These are phyloP conservation scores for Cystofilobasidium ferigula DNA, from an alignment of 768 basidiomycete species.

Conservation along the genomic window DNA sequence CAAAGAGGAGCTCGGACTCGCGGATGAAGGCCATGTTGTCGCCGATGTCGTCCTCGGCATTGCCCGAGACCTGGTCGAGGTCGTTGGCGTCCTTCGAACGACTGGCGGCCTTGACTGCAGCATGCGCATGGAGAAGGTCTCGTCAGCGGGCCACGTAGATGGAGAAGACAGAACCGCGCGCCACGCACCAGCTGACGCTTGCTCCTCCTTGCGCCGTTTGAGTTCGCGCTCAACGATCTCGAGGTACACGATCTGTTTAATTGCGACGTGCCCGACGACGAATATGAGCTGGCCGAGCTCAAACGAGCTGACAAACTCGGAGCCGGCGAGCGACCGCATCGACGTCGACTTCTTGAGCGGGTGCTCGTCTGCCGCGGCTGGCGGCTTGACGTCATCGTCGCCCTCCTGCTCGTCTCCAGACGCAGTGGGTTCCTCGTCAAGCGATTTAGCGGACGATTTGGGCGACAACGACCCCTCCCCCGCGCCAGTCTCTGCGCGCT, in stretches of 20 bases:
- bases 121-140: neutral
- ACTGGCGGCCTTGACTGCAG: slow-evolving; percentile 47
- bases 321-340: slow-evolving; percentile 32
- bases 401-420: neutral
- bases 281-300: slow-evolving; percentile 87
- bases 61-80: slow-evolving; percentile 91
- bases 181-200: slow-evolving; percentile 53
- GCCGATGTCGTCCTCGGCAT: slow-evolving; percentile 96
- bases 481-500: neutral
- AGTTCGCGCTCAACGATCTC: slow-evolving; percentile 91
- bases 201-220: slow-evolving; percentile 88
- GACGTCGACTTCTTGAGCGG: slow-evolving; percentile 55
- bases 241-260: slow-evolving; percentile 93
- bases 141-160: neutral
- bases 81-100: slow-evolving; percentile 51
- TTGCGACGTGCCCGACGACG: slow-evolving; percentile 88
- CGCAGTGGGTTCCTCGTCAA: no score
- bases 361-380: slow-evolving; percentile 33
- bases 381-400: neutral
- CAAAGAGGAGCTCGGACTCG: slow-evolving; percentile 78
- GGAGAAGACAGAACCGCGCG: neutral
- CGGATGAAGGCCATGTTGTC: slow-evolving; percentile 73
- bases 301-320: slow-evolving; percentile 63
- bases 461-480: slow-evolving; percentile 18
- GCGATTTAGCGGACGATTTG: neutral